phyloP scores from a whole-genome alignment of 2,329 filamentous ascomycete genomes.

The Cadophora gregata region DNA sequence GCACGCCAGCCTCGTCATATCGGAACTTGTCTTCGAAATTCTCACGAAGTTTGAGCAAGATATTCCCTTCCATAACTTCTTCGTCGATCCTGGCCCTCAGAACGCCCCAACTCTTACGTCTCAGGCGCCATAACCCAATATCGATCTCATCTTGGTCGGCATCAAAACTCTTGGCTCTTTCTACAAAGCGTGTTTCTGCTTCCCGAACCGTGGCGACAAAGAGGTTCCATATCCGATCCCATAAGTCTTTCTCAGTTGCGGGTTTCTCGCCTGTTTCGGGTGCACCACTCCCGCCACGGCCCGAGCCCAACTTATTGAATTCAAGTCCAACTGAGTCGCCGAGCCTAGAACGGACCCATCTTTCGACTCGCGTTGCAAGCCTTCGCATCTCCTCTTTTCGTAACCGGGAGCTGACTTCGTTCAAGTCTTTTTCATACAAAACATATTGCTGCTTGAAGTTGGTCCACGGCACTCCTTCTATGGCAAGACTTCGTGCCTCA shows the following conservation, averaged over 20 bases:
- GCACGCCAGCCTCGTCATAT: conserved; percentile 93
- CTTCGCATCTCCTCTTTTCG: conserved; percentile 96
- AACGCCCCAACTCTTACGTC: conserved; percentile 93
- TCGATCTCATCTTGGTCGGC: conserved; percentile 91
- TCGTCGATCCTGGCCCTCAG: conserved; percentile 91
- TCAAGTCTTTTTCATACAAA: conserved; percentile 88
- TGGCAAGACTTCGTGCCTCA: conserved; percentile 75
- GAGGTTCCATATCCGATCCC: conserved; percentile 92
- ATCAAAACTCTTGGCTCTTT: conserved; percentile 91
- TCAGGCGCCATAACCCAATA: conserved; percentile 88
- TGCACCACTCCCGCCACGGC: conserved; percentile 80
- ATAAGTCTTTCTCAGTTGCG: conserved; percentile 80
- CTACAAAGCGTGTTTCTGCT: conserved; percentile 83
- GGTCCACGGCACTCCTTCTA: conserved; percentile 85
- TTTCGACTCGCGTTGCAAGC: conserved; percentile 86
- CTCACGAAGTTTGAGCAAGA: conserved; percentile 91
- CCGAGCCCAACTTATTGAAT: conserved; percentile 94
- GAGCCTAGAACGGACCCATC: conserved; percentile 89
- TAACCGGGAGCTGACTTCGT: conserved; percentile 83
- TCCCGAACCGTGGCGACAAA: conserved; percentile 85
- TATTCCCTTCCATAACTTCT: conserved; percentile 97
- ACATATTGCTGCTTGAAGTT: conserved; percentile 81
- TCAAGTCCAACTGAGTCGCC: conserved; percentile 88
- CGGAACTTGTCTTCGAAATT: conserved; percentile 99
- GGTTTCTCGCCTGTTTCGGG: conserved; percentile 79